Evolutionary conservation across 2,329 filamentous ascomycete species (phyloP), one percentile per base, ranked within the genome.

Genomic region (Fusarium sp.): DNA sequence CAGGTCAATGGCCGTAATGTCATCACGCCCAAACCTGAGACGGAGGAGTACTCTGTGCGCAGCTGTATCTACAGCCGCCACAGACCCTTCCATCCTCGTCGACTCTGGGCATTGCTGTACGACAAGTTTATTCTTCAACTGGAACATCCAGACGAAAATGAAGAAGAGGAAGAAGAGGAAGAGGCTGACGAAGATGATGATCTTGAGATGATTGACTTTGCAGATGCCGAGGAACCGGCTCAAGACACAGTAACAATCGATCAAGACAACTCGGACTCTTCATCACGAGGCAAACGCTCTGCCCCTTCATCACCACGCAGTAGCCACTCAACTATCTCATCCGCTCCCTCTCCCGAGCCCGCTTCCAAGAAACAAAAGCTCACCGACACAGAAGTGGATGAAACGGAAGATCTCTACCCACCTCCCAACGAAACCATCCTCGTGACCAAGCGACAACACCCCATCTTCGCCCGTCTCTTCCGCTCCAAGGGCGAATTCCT

Each of bases 11-110:
- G 82, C 0, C 78, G 78, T 18, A 87, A 87, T 27, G 84, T 85
- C 4, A 76, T 90, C 52, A 89, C 88, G 0, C 90, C 90, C 0
- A 92, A 88, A 75, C 91, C 91, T 0, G 91, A 93, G 79, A 92
- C 90, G 0, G 84, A 92, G 58, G 91, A 92, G 82, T 92, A 92
- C 74, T 90, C 89, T 10, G 90, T 93, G 13, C 86, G 88, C 38
- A 93, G 88, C 75, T 92, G 92, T 70, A 88, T 93, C 15, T 93
- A 93, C 76, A 82, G 84, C 2, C 86, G 88, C 0, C 82, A 87
- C 10, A 81, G 86, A 1, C 88, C 88, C 0, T 86, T 87, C 57
- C 83, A 87, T 43, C 85, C 85, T 0, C 76, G 76, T 3, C 76
- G 84, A 0, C 79, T 87, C 0, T 87, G 81, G 78, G 75, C 78